Evolutionary conservation across 2,329 filamentous ascomycete species (phyloP), one percentile per base, ranked within the genome.

Genomic region (Ophiostoma angusticollis): DNA sequence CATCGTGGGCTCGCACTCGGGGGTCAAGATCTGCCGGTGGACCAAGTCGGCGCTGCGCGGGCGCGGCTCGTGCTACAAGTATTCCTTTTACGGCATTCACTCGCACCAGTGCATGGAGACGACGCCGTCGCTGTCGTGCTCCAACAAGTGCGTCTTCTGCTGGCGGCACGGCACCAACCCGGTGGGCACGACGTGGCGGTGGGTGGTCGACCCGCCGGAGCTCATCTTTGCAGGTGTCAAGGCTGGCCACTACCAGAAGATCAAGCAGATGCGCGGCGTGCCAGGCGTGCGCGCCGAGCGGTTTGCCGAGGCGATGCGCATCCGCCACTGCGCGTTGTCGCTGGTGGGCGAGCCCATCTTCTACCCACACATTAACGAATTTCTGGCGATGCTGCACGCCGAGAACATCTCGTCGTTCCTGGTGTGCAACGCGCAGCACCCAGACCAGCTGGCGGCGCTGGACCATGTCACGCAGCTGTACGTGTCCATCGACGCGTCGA

Each of bases 81-180:
- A 78, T 60, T 93, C 84, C 0, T 93, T 98, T 59, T 98, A 98
- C 59, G 89, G 89, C 35, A 98, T 98, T 58, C 76, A 82, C 47
- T 95, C 87, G 0, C 91, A 98, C 55, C 80, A 93, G 45, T 98
- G 89, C 60, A 98, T 98, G 91, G 89, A 98, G 61, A 89, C 89
- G 2, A 96, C 89, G 0, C 89, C 89, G 0, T 94, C 87, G 0
- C 73, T 98, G 4, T 93, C 85, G 9, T 98, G 89, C 68, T 91
- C 82, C 46, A 96, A 96, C 65, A 96, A 98, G 59, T 96, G 91
- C 58, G 85, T 98, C 48, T 98, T 96, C 60, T 98, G 89, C 69
- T 98, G 89, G 91, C 79, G 91, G 6, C 91, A 96, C 55, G 91
- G 89, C 38, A 96, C 91, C 0, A 98, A 96, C 56, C 89, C 89